Conservation (phyloP, 225 moss, liverwort and hornwort species). For the Pleurozium schreberi region DNA sequence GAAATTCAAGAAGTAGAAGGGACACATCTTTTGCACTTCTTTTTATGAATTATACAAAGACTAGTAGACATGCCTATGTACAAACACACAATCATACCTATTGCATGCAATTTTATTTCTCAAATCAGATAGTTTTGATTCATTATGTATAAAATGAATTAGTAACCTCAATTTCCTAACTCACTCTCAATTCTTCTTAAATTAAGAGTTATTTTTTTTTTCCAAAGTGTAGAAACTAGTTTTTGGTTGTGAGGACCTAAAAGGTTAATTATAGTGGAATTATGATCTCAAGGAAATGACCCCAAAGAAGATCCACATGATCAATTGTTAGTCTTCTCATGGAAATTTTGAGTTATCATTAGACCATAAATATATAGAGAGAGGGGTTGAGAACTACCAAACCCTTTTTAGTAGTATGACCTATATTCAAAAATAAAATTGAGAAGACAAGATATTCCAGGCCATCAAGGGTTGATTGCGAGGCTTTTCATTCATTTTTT, state of each 20-base stretch:
- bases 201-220: background rate
- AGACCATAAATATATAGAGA: no score
- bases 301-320: background rate
- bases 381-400: background rate
- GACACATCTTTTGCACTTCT: background rate
- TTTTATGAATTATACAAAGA: background rate
- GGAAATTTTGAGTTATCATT: background rate
- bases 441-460: no score
- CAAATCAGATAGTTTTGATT: no score
- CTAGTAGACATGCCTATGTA: fast-evolving
- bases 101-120: background rate
- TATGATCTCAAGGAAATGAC: background rate
- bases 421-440: background rate
- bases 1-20: background rate
- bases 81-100: fast-evolving
- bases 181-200: background rate
- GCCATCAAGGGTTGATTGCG: no score
- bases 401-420: background rate
- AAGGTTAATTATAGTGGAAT: background rate
- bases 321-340: background rate
- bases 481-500: no score
- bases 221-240: background rate
- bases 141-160: background rate
- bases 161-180: background rate
- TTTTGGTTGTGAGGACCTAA: fast-evolving